Percentiles rank a stretch among this genome's conserved stretches.
Conservation (phyloP, 2,329 filamentous ascomycete genomes). For the Aspergillus tamarii region DNA sequence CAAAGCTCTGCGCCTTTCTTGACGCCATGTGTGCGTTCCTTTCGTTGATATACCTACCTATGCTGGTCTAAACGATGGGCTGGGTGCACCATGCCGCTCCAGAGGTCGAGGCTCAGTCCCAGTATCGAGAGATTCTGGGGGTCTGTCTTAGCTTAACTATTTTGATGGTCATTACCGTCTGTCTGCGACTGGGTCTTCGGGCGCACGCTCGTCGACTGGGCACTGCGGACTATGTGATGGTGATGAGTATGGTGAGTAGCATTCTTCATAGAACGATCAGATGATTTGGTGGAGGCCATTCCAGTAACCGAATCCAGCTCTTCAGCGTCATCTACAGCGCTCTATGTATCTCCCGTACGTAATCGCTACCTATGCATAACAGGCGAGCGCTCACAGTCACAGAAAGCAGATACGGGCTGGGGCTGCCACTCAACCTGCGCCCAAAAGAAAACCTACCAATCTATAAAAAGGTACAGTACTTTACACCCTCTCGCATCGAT, state of each 20-base stretch:
- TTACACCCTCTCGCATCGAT: background rate
- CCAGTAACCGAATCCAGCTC: background rate
- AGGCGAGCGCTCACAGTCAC: background rate
- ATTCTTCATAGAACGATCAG: background rate
- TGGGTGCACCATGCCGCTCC: constrained; percentile 57
- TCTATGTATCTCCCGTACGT: background rate
- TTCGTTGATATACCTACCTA: background rate
- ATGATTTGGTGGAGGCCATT: background rate
- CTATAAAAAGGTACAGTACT: constrained; percentile 45
- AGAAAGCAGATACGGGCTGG: constrained; percentile 60
- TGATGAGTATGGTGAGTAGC: constrained; percentile 35
- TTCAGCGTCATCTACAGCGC: background rate
- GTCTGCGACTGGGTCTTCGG: constrained; percentile 48
- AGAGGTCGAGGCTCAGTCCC: constrained; percentile 51
- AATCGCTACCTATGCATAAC: no score
- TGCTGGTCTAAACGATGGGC: constrained; percentile 40
- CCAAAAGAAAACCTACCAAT: constrained; percentile 47
- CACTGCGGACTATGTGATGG: constrained; percentile 51
- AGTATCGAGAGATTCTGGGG: constrained; percentile 54
- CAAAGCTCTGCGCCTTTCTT: background rate
- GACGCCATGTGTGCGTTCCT: background rate
- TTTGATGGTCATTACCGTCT: constrained; percentile 49
- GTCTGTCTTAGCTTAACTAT: constrained; percentile 51
- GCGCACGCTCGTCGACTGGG: constrained; percentile 49
- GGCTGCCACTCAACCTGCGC: constrained; percentile 49